These are phyloP conservation scores for Solanum sejunctum DNA, from an alignment of 257 asterid species.

Conservation along the genomic window DNA sequence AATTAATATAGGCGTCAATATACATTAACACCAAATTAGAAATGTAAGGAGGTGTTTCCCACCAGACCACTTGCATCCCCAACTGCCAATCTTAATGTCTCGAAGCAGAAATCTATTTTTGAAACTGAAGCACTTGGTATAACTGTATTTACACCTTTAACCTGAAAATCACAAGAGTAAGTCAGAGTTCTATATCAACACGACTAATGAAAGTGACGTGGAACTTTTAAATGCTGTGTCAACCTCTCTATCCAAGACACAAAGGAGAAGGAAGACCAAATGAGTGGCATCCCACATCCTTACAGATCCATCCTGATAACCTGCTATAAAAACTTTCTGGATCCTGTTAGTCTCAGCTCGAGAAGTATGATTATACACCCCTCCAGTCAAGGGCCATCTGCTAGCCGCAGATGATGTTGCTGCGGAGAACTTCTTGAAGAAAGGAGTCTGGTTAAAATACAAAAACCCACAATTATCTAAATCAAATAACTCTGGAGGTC, in stretches of 20 bases:
- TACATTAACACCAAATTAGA: slow-evolving; percentile 5
- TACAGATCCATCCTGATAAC: slow-evolving; percentile 84
- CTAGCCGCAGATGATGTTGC: slow-evolving; percentile 27
- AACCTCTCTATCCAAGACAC: slow-evolving; percentile 51
- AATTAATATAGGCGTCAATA: slow-evolving; percentile 5
- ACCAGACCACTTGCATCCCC: slow-evolving; percentile 86
- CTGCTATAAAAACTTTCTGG: slow-evolving; percentile 51
- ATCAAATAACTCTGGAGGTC: not conserved
- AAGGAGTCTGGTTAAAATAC: slow-evolving; percentile 26
- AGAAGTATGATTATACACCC: slow-evolving; percentile 43
- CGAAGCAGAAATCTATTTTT: slow-evolving; percentile 49
- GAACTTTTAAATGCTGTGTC: not conserved
- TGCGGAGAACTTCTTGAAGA: slow-evolving; percentile 15
- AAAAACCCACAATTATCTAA: not conserved
- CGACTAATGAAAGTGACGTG: not conserved
- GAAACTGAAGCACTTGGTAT: slow-evolving; percentile 49
- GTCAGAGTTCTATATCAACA: not conserved
- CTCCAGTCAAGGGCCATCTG: slow-evolving; percentile 70
- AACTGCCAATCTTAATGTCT: slow-evolving; percentile 61
- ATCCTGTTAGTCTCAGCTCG: slow-evolving; percentile 33
- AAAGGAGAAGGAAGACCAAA: slow-evolving; percentile 57
- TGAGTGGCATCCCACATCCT: slow-evolving; percentile 82
- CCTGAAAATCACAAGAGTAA: slow-evolving; percentile 37
- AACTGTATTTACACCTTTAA: slow-evolving; percentile 23
- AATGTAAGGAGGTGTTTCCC: slow-evolving; percentile 23